These are phyloP conservation scores for Castanopsis chinensis DNA, from an alignment of 306 rosid genomes.

Conservation along the genomic window DNA sequence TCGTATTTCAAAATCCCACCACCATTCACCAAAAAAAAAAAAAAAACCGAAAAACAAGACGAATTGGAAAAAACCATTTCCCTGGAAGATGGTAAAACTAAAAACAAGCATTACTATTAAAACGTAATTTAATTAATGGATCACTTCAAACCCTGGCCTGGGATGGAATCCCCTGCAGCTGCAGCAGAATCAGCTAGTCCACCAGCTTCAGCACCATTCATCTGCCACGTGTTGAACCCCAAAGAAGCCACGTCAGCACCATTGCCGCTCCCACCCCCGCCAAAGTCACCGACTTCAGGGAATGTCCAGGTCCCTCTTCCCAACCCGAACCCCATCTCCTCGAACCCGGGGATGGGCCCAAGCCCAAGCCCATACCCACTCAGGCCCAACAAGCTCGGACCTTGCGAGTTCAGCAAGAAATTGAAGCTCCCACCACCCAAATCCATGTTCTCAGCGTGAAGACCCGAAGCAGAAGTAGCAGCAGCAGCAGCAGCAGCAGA, in stretches of 20 bases:
- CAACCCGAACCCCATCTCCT: slow-evolving; percentile 34
- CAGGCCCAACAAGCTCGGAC: slow-evolving; percentile 24
- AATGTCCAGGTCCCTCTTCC: slow-evolving; percentile 33
- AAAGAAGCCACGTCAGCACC: slow-evolving; percentile 18
- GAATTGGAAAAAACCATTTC: neutral
- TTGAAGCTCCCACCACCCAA: slow-evolving; percentile 13
- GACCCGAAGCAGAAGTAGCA: no score
- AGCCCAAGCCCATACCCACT: slow-evolving; percentile 35
- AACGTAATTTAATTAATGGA: no score
- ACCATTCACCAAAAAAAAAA: neutral
- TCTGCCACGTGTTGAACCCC: slow-evolving; percentile 45
- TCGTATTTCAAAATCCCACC: neutral
- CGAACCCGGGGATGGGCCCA: slow-evolving; percentile 24
- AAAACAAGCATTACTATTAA: no score
- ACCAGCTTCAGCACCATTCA: slow-evolving; percentile 13
- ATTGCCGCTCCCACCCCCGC: slow-evolving; percentile 6
- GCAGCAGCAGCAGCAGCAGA: neutral
- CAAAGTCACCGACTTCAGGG: slow-evolving; percentile 32
- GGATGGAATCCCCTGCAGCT: slow-evolving; percentile 24
- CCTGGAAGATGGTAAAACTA: neutral
- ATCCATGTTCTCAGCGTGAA: neutral
- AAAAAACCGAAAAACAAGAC: neutral
- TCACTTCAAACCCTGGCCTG: slow-evolving; percentile 29
- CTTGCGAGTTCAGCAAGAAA: slow-evolving; percentile 25
- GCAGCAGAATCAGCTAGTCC: slow-evolving; percentile 11